phyloP scores from a whole-genome alignment of 768 basidiomycete genomes.

The Artomyces pyxidatus region DNA sequence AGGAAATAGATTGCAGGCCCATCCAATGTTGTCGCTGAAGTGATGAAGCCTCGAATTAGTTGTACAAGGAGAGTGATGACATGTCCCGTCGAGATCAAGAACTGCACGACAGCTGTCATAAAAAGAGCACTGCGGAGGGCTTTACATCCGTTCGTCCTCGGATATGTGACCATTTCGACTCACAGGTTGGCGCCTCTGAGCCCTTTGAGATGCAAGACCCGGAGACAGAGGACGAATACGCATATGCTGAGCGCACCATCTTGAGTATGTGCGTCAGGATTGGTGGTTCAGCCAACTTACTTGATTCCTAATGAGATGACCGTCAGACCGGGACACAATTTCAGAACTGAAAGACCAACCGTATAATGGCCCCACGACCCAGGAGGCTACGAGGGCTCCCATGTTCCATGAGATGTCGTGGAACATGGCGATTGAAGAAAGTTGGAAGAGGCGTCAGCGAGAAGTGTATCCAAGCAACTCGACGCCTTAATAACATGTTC shows the following conservation, averaged over 20 bases:
- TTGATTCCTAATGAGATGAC: background rate
- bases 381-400: background rate
- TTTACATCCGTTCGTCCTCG: too few species aligned
- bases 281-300: background rate
- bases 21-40: background rate
- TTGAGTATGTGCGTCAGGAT: background rate
- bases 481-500: too few species aligned
- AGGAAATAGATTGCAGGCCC: background rate
- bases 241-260: background rate
- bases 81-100: slow-evolving; percentile 6
- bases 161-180: too few species aligned
- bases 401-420: background rate
- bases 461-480: too few species aligned
- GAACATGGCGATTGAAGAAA: background rate
- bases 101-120: slow-evolving; percentile 2
- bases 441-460: too few species aligned
- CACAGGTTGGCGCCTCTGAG: background rate
- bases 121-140: slow-evolving; percentile 1
- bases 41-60: slow-evolving; percentile 1
- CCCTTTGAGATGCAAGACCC: background rate
- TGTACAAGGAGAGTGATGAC: slow-evolving; percentile 4
- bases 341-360: background rate
- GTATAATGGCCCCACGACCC: background rate
- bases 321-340: background rate
- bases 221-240: background rate